Percentiles rank a stretch among this genome's conserved stretches.
Evolutionary conservation across 208 protist genomes (phyloP).

Genomic region (Trypanosoma scelopori): DNA sequence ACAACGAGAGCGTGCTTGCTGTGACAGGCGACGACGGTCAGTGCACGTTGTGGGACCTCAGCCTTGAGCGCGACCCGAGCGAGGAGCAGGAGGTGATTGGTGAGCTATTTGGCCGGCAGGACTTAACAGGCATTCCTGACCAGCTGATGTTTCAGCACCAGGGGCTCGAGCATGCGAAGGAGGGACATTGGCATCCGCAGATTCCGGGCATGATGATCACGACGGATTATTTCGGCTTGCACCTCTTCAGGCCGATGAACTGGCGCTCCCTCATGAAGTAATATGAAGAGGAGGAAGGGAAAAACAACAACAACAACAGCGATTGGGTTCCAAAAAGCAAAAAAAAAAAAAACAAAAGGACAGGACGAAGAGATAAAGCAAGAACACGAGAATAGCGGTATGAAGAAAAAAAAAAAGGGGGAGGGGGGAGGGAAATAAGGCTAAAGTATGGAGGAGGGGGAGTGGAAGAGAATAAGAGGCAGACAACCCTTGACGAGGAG

Average conservation of each 20-base stretch:
- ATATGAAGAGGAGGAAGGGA: constrained; percentile 3
- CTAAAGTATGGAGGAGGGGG: background rate
- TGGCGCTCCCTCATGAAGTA: constrained; percentile 90
- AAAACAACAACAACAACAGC: constrained; percentile 4
- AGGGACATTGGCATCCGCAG: constrained; percentile 98
- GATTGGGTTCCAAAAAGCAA: constrained; percentile 13
- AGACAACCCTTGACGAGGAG: background rate
- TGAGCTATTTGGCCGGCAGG: constrained; percentile 74
- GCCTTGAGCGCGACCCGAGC: constrained; percentile 95
- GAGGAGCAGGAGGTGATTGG: constrained; percentile 85
- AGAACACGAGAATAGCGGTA: constrained; percentile 3
- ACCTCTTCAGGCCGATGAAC: constrained; percentile 97
- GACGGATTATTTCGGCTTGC: constrained; percentile 95
- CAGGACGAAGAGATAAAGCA: background rate
- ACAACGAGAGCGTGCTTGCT: constrained; percentile 95
- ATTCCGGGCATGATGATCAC: constrained; percentile 95
- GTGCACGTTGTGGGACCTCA: constrained; percentile 98
- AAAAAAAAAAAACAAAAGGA: constrained; percentile 3
- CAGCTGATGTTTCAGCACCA: constrained; percentile 98
- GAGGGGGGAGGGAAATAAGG: background rate
- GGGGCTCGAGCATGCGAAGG: constrained; percentile 96
- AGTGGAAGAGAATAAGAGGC: too few species aligned
- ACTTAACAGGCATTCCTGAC: constrained; percentile 84
- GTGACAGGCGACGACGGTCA: constrained; percentile 93
- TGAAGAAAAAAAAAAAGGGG: background rate